Conservation (phyloP, 331 rosid species). For the Rhamnella rubrinervis region DNA sequence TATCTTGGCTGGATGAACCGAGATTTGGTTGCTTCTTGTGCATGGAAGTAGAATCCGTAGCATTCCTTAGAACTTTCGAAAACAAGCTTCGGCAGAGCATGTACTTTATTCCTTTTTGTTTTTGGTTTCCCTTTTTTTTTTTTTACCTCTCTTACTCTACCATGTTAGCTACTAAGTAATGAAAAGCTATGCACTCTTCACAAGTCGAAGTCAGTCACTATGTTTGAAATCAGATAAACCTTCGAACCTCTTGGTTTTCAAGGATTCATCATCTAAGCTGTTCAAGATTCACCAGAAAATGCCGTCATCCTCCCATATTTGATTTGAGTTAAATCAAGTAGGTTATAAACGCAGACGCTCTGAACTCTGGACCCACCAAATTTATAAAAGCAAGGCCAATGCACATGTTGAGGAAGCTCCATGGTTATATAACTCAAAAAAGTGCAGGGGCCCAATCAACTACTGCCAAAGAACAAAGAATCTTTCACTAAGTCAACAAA, state of each 20-base stretch:
- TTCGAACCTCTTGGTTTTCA: constrained; percentile 6
- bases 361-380: too few species aligned
- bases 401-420: too few species aligned
- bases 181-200: constrained; percentile 18
- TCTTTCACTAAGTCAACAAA: neutral
- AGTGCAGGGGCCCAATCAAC: neutral
- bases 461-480: neutral
- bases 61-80: neutral
- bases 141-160: too few species aligned
- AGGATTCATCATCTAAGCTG: too few species aligned
- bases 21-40: constrained; percentile 92
- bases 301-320: too few species aligned
- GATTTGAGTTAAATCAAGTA: too few species aligned
- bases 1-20: constrained; percentile 98
- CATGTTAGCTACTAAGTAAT: too few species aligned
- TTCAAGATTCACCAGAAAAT: too few species aligned
- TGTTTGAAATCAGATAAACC: constrained; percentile 12
- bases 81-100: neutral
- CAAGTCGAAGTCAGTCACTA: constrained; percentile 22
- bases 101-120: constrained; percentile 1
- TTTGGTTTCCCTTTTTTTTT: constrained; percentile 12
- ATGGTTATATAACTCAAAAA: too few species aligned
- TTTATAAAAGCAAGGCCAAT: too few species aligned
- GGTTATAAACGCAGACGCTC: too few species aligned
- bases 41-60: constrained; percentile 64